Evolutionary conservation across 2,329 filamentous ascomycete species (phyloP).

Genomic region (Cladobotryum protrusum): DNA sequence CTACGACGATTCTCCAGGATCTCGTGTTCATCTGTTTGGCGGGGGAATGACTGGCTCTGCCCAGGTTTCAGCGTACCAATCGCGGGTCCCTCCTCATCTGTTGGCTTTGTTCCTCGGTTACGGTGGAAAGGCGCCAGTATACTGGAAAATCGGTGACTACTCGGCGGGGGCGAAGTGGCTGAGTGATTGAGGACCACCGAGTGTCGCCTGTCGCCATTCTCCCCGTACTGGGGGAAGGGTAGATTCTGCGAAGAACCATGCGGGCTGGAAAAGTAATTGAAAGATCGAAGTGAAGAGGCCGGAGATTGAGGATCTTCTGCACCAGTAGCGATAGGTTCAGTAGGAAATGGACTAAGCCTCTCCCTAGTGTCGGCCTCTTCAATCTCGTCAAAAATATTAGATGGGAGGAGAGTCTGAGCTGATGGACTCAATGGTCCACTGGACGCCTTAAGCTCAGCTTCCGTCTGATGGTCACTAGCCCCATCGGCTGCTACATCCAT

Average conservation of each 20-base stretch:
- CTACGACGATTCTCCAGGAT: constrained; percentile 47
- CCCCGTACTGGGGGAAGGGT: constrained; percentile 45
- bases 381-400: constrained; percentile 56
- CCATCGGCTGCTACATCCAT: constrained; percentile 40
- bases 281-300: constrained; percentile 50
- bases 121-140: constrained; percentile 57
- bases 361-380: constrained; percentile 52
- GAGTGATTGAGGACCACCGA: constrained; percentile 29
- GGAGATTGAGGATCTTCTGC: constrained; percentile 54
- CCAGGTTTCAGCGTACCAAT: constrained; percentile 63
- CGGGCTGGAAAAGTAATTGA: constrained; percentile 55
- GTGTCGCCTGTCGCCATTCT: constrained; percentile 40
- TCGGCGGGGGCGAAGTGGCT: constrained; percentile 28
- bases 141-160: constrained; percentile 37
- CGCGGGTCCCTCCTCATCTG: constrained; percentile 46
- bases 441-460: constrained; percentile 55
- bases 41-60: constrained; percentile 73
- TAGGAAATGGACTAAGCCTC: constrained; percentile 26
- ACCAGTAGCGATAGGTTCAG: constrained; percentile 23
- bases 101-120: constrained; percentile 54
- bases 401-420: constrained; percentile 63
- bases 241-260: constrained; percentile 55
- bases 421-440: constrained; percentile 72
- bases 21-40: constrained; percentile 52
- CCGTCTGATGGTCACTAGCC: constrained; percentile 42